Evolutionary conservation across 768 basidiomycete genomes (phyloP), one percentile per base, ranked within the genome.

Genomic region (Chalciporus chontae): DNA sequence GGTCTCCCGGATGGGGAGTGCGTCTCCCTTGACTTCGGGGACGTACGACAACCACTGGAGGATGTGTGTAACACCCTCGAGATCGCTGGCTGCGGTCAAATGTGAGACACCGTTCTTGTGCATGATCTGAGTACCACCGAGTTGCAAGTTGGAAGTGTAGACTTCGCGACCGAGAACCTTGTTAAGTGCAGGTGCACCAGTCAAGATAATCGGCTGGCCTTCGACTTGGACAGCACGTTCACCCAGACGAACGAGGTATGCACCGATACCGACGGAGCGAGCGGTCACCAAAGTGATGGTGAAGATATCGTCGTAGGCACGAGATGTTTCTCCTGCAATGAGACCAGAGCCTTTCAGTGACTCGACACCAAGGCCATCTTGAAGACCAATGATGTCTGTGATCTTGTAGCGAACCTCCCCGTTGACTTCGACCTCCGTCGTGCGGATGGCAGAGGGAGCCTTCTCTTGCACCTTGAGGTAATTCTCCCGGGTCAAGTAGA

Each of bases 121-220:
- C 96, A 99, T 98, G 76, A 99, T 98, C 65, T 99, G 96, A n/a
- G 96, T 98, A 47, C 96, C 96, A 55, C 96, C 96, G 52, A 99
- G 89, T 69, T 98, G 96, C 59, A 99, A 71, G 69, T 98, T 98
- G 47, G 94, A 96, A 8, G 96, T 97, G 69, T 99, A 98, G 40
- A 99, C 96, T 69, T 98, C 96, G 43, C 96, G 89, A 53, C 96
- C 96, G 38, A 99, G 84, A 5, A 99, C 96, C 72, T 99, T 98
- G 80, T 98, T 99, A 57, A 99, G 81, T 4, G 96, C 96, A 7
- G 83, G 83, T 23, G 95, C 95, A 59, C 96, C 96, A 13, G 96
- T 99, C 53, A 99, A 81, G 68, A 99, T 99, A 73, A 99, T 98
- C 2, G 96, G 96, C 60, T 99, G 95, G 39, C 96, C 96, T 71